Percentiles rank a stretch among this genome's conserved stretches.
These are phyloP conservation scores for Talaromyces sp. DNA, from an alignment of 2,329 filamentous ascomycete species.

Conservation along the genomic window DNA sequence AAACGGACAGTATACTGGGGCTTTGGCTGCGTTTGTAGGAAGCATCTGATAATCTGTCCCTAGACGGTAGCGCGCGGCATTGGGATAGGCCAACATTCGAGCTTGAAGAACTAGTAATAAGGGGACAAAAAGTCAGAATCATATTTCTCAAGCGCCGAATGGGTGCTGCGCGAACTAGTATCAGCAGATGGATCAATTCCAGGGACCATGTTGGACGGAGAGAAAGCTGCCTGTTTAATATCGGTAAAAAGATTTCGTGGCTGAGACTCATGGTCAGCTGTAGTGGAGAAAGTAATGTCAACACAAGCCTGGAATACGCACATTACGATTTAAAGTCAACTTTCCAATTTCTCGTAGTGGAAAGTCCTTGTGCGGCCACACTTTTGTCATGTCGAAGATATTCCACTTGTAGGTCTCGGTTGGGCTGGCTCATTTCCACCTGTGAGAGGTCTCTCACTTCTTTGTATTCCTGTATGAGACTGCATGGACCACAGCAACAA, in stretches of 20 bases:
- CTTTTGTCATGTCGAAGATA: too few relatives aligned
- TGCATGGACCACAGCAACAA: too few relatives aligned
- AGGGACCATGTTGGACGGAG: slow-evolving; percentile 61
- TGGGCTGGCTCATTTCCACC: too few relatives aligned
- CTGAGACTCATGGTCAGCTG: slow-evolving; percentile 17
- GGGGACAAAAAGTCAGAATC: slow-evolving; percentile 20
- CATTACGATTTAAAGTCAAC: slow-evolving; percentile 52
- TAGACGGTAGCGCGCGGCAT: slow-evolving; percentile 45
- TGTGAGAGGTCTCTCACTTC: too few relatives aligned
- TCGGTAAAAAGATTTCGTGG: slow-evolving; percentile 62
- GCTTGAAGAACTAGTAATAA: slow-evolving; percentile 51
- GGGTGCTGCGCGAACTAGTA: slow-evolving; percentile 38
- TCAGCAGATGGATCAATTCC: slow-evolving; percentile 62
- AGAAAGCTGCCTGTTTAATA: slow-evolving; percentile 66
- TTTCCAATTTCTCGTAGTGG: slow-evolving; percentile 50
- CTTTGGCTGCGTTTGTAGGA: slow-evolving; percentile 36
- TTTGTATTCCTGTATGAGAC: too few relatives aligned
- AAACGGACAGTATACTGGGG: slow-evolving; percentile 52
- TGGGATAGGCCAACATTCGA: slow-evolving; percentile 59
- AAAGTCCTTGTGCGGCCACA: slow-evolving; percentile 50
- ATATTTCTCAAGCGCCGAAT: background rate
- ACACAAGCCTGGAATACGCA: slow-evolving; percentile 19
- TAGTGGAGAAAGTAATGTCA: background rate
- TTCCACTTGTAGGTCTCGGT: too few relatives aligned
- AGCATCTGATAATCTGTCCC: slow-evolving; percentile 42